phyloP scores from a whole-genome alignment of 306 rosid genomes.

The Malus orientalis region DNA sequence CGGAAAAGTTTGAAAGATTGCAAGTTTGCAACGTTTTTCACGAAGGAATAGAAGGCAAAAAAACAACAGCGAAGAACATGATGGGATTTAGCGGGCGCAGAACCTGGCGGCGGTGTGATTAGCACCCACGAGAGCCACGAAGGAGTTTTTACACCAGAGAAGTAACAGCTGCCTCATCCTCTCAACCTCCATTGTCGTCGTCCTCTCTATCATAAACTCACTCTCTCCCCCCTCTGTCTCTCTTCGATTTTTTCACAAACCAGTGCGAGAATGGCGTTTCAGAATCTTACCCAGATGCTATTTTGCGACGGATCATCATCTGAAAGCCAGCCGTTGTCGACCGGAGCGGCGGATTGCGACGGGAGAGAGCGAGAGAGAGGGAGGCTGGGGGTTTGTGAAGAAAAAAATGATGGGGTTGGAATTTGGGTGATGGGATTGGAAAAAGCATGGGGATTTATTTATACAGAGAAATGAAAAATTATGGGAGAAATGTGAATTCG shows the following conservation, averaged over 20 bases:
- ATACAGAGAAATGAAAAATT: not conserved
- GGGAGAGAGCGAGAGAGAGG: not conserved
- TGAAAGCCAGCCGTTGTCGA: conserved; percentile 13
- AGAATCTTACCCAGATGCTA: conserved; percentile 12
- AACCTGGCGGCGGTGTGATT: conserved; percentile 74
- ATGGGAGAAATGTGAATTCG: not conserved
- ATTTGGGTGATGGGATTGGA: not conserved
- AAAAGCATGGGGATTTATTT: not conserved
- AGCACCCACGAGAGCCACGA: conserved; percentile 71
- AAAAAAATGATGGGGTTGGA: not conserved
- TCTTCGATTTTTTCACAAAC: not conserved
- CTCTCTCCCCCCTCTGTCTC: not conserved
- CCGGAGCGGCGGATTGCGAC: not conserved
- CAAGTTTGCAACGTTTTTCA: not conserved
- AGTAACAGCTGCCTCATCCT: conserved; percentile 40
- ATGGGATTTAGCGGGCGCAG: conserved; percentile 46
- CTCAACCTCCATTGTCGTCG: conserved; percentile 41
- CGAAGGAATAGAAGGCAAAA: not conserved
- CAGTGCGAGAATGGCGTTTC: conserved; percentile 7
- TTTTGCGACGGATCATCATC: conserved; percentile 5
- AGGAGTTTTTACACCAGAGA: conserved; percentile 36
- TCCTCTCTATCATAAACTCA: not conserved
- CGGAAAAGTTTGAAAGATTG: conserved; percentile 7
- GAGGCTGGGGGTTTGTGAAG: not conserved
- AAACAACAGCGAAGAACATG: not conserved